Evolutionary conservation across 2,329 filamentous ascomycete genomes (phyloP), one percentile per base, ranked within the genome.

Genomic region (Colletotrichum sansevieriae): DNA sequence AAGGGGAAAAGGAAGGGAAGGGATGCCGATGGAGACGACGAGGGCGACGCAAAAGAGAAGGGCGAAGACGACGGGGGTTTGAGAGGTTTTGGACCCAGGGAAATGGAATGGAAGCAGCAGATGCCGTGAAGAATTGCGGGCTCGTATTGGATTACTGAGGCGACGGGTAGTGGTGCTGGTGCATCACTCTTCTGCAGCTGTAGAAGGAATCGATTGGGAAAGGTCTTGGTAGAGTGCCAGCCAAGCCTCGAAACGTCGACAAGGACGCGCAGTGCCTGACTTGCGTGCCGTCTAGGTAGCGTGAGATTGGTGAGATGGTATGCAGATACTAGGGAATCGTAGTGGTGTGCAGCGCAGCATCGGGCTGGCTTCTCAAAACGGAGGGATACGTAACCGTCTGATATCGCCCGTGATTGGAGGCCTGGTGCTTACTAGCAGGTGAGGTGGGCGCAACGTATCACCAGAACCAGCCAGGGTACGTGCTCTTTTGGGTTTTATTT

Each of bases 321-420:
- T 4, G 8, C 11, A 22, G 22, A 13, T 10, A 22, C 22, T 46
- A 46, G 25, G 25, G 9, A 7, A 29, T 29, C 7, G 37, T 41
- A 15, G n/a, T 59, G 12, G 29, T 41, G 43, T 44, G 56, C 43
- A 60, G 57, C 43, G 25, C 25, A 33, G 15, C 49, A 57, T 12
- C 33, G 39, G 55, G 55, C 55, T 58, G 43, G 10, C 25, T 46
- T 29, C 25, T 60, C 57, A 60, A 60, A 60, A 60, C 57, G 57
- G 57, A 52, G 33, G 57, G 57, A 39, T 60, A 60, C 57, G 57
- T 60, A 60, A 60, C 43, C 43, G 25, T 60, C 43, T 49, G 29
- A 59, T 59, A 29, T 49, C 29, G 22, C n/a, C 29, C 15, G 46
- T 59, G 25, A 47, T 49, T 59, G 43, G 43, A 8, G 18, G 18